Evolutionary conservation across 2,329 filamentous ascomycete species (phyloP).

Genomic region (Venturia pyrina): DNA sequence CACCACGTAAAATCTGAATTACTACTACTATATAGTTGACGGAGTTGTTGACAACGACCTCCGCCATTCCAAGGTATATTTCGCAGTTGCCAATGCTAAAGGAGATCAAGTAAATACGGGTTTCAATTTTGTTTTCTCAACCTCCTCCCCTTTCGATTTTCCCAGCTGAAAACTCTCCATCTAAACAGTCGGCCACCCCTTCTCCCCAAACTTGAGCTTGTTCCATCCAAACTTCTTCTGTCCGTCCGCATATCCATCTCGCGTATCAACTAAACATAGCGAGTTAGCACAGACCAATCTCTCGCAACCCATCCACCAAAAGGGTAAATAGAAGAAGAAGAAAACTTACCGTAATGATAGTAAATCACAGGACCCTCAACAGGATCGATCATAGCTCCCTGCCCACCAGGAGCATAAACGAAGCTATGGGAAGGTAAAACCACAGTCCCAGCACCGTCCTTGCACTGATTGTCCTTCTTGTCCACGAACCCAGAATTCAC

Average conservation of each 20-base stretch:
- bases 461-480: constrained; percentile 42
- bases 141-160: background rate
- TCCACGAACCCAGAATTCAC: constrained; percentile 49
- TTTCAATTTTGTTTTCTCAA: too few relatives aligned
- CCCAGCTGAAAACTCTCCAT: background rate
- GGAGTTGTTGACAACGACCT: too few relatives aligned
- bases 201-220: constrained; percentile 34
- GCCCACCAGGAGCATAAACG: constrained; percentile 57
- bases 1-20: too few relatives aligned
- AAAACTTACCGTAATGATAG: constrained; percentile 46
- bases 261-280: constrained; percentile 34
- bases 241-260: constrained; percentile 41
- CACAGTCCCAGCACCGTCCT: constrained; percentile 47
- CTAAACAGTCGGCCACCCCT: constrained; percentile 35
- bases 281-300: background rate
- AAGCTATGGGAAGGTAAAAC: constrained; percentile 50
- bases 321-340: background rate
- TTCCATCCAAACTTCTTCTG: constrained; percentile 46
- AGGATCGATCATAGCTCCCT: constrained; percentile 47
- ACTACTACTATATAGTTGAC: too few relatives aligned
- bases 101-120: too few relatives aligned
- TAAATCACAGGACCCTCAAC: constrained; percentile 45
- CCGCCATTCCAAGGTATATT: too few relatives aligned
- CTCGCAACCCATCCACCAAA: background rate
- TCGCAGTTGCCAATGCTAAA: too few relatives aligned